A percentile compares a stretch with the other conserved stretches of the same genome.
phyloP scores from a whole-genome alignment of 352 stramenopile species.

The Phytopythium sindhum region DNA sequence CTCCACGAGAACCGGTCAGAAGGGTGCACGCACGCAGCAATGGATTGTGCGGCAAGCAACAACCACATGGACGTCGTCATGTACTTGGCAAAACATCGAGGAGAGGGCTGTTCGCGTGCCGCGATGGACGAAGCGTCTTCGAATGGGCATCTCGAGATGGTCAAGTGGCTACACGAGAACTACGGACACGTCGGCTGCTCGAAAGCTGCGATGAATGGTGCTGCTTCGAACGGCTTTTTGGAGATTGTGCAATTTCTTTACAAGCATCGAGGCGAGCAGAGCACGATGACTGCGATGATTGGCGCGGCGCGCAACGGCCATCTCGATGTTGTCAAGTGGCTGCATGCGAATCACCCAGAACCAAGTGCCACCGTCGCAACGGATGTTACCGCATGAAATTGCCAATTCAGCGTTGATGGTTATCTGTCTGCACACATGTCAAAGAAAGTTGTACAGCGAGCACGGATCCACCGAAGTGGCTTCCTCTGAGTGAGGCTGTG shows the following conservation, averaged over 20 bases:
- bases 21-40: conserved; percentile 13
- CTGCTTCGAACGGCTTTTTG: not conserved
- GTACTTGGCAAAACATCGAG: not conserved
- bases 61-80: conserved; percentile 1
- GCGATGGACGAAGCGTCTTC: not conserved
- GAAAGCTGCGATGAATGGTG: not conserved
- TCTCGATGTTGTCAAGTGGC: conserved; percentile 4
- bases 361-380: too few species aligned
- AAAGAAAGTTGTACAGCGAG: not conserved
- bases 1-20: conserved; percentile 21
- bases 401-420: not conserved
- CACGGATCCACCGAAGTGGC: too few species aligned
- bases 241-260: not conserved
- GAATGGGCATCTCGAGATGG: not conserved
- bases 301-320: conserved; percentile 1
- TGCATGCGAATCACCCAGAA: not conserved
- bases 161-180: not conserved
- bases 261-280: not conserved
- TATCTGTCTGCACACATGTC: not conserved
- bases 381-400: not conserved
- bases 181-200: not conserved
- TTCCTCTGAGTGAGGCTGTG: too few species aligned
- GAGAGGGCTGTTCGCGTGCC: not conserved
- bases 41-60: conserved; percentile 15
- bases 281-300: not conserved